phyloP scores from a whole-genome alignment of 805 yeast species.

The Kluyveromyces wickerhamii region DNA sequence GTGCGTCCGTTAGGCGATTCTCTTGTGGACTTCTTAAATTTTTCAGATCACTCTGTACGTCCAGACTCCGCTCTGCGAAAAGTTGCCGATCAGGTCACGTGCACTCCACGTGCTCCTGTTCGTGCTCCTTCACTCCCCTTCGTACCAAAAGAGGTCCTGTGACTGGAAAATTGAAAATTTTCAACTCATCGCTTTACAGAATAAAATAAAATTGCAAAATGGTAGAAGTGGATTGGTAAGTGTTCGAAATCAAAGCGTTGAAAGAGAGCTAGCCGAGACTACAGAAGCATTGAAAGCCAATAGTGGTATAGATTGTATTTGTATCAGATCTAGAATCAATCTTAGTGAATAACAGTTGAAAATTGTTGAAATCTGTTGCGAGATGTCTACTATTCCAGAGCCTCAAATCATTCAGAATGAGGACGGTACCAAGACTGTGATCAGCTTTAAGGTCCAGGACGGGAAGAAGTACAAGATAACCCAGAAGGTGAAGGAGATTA shows the following conservation, averaged over 20 bases:
- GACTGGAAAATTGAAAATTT: background rate
- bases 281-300: background rate
- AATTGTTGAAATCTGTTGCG: too few relatives aligned
- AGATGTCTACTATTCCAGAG: conserved; percentile 48
- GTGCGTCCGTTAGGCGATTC: too few relatives aligned
- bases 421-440: conserved; percentile 86
- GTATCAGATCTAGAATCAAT: too few relatives aligned
- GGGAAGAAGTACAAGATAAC: conserved; percentile 85
- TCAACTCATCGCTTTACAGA: conserved; percentile 1
- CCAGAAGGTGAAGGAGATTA: conserved; percentile 71
- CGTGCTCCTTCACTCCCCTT: too few relatives aligned
- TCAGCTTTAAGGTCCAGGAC: conserved; percentile 65
- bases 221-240: background rate
- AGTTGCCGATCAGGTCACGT: too few relatives aligned
- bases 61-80: too few relatives aligned
- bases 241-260: background rate
- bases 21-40: too few relatives aligned
- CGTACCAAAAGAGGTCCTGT: background rate
- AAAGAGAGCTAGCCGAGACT: too few relatives aligned
- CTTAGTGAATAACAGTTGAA: too few relatives aligned
- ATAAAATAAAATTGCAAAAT: background rate
- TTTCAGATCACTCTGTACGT: too few relatives aligned
- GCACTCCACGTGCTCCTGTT: too few relatives aligned
- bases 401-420: conserved; percentile 69
- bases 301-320: too few relatives aligned